Evolutionary conservation across 257 asterid genomes (phyloP).

Genomic region (Solanum corneliomulleri): DNA sequence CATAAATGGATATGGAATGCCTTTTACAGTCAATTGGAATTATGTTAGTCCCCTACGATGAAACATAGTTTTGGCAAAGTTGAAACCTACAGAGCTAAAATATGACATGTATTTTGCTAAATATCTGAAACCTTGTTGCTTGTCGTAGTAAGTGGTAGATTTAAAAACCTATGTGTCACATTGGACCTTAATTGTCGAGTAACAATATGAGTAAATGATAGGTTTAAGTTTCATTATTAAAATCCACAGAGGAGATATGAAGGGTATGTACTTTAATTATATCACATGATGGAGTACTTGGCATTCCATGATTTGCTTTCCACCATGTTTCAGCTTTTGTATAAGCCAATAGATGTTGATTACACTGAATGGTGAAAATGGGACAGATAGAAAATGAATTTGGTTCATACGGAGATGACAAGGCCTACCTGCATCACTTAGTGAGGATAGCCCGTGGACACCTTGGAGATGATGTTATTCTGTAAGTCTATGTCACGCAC

Average conservation of each 20-base stretch:
- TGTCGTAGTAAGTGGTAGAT: not conserved
- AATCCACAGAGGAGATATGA: not conserved
- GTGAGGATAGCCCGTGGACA: conserved; percentile 63
- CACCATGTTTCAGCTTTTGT: not conserved
- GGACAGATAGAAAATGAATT: conserved; percentile 92
- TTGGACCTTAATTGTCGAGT: not conserved
- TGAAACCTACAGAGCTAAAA: not conserved
- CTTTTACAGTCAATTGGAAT: not conserved
- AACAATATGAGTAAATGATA: not conserved
- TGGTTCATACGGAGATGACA: conserved; percentile 90
- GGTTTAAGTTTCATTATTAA: not conserved
- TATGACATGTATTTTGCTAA: not conserved
- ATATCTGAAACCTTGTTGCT: not conserved
- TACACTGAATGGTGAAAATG: conserved; percentile 14
- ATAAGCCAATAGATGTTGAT: conserved; percentile 2
- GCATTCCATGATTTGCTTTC: not conserved
- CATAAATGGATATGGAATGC: not conserved
- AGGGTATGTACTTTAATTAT: not conserved
- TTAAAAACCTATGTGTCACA: not conserved
- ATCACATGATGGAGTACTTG: not conserved
- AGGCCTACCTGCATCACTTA: conserved; percentile 77
- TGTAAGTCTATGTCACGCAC: conserved; percentile 35
- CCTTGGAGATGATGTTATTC: conserved; percentile 62
- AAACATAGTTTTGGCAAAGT: not conserved
- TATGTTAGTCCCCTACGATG: not conserved